Conservation (phyloP, 2,329 filamentous ascomycete species). For the Nemania abortiva region DNA sequence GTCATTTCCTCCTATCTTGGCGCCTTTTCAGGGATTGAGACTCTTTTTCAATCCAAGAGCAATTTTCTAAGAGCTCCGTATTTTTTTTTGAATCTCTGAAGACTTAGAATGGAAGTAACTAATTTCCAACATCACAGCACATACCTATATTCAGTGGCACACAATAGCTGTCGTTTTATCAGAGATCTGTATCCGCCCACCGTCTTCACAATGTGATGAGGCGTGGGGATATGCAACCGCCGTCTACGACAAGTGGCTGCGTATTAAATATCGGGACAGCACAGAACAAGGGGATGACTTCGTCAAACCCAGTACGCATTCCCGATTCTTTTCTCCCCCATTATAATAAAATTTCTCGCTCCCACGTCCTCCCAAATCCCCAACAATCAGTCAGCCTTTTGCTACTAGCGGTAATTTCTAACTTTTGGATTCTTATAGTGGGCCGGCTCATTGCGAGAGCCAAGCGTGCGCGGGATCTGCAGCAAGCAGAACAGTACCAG, state of each 20-base stretch:
- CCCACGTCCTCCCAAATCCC: not conserved
- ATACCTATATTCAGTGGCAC: conserved; percentile 40
- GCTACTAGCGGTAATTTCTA: not conserved
- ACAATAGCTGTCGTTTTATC: conserved; percentile 35
- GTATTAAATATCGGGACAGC: conserved; percentile 32
- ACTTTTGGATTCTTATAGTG: conserved; percentile 6
- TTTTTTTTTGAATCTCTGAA: not conserved
- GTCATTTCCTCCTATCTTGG: not conserved
- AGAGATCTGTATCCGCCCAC: conserved; percentile 39
- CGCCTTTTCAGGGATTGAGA: not conserved
- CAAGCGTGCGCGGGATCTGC: conserved; percentile 29
- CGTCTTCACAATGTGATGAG: conserved; percentile 35
- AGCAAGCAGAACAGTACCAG: conserved; percentile 25
- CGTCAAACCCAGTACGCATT: conserved; percentile 29
- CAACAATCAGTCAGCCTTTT: not conserved
- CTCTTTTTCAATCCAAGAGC: not conserved
- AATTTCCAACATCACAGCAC: conserved; percentile 1
- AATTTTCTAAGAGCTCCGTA: not conserved
- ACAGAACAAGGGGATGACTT: conserved; percentile 37
- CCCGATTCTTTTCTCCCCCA: not conserved
- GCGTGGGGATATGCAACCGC: conserved; percentile 33
- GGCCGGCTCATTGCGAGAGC: conserved; percentile 35
- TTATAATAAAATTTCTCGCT: not conserved
- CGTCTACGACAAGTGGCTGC: conserved; percentile 35
- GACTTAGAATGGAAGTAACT: not conserved